Conservation (phyloP, 164 flowering plant genomes). For the Piper betle region DNA sequence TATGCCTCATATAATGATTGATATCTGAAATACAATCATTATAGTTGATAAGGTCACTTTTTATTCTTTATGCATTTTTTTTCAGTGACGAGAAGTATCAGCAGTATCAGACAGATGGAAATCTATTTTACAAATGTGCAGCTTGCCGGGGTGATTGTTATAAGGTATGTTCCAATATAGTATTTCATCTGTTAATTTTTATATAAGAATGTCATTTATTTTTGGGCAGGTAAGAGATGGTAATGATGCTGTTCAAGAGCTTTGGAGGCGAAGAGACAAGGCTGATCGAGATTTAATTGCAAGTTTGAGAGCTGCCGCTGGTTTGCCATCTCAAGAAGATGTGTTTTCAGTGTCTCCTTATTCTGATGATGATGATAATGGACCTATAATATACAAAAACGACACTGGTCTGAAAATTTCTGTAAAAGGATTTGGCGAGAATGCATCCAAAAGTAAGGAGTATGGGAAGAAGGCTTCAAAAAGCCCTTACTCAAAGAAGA, state of each 20-base stretch:
- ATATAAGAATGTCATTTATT: too few species aligned
- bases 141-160: constrained; percentile 96
- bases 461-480: constrained; percentile 42
- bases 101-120: constrained; percentile 81
- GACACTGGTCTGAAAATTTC: constrained; percentile 72
- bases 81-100: constrained; percentile 87
- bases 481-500: constrained; percentile 20
- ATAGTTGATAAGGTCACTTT: not conserved
- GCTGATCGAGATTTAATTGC: constrained; percentile 70
- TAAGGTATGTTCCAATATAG: constrained; percentile 31
- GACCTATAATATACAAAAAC: constrained; percentile 33
- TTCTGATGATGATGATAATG: constrained; percentile 88
- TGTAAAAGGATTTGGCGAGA: constrained; percentile 55
- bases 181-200: too few species aligned
- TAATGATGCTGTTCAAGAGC: constrained; percentile 92
- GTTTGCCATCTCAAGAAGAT: constrained; percentile 88
- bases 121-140: constrained; percentile 83
- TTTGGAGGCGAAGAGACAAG: constrained; percentile 83
- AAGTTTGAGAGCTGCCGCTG: constrained; percentile 83
- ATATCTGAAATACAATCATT: too few species aligned
- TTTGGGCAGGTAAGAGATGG: constrained; percentile 52
- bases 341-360: constrained; percentile 73
- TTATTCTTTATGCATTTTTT: not conserved
- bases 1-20: not conserved
- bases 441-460: constrained; percentile 66